These are phyloP conservation scores for Kwoniella newhampshirensis DNA, from an alignment of 768 basidiomycete genomes.

Conservation along the genomic window DNA sequence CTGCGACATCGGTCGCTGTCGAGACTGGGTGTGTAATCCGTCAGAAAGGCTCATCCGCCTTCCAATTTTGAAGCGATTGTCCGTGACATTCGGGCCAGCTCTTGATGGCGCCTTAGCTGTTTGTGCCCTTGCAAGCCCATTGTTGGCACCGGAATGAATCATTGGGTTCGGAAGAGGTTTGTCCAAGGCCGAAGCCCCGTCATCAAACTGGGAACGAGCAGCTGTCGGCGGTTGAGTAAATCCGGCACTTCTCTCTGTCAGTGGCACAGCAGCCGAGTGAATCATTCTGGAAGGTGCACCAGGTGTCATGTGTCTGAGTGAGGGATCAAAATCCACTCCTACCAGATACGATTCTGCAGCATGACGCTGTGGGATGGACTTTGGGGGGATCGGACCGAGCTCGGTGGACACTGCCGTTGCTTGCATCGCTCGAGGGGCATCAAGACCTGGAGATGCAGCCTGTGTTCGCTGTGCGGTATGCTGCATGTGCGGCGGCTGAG, in stretches of 20 bases:
- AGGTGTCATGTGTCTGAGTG: conserved; percentile 63
- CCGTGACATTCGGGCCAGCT: not conserved
- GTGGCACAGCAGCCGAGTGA: conserved; percentile 34
- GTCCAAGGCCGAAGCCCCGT: conserved; percentile 20
- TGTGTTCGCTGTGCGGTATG: conserved; percentile 3
- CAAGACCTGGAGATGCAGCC: no score
- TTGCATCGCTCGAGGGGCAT: no score
- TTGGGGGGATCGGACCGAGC: conserved; percentile 16
- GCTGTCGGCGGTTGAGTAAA: conserved; percentile 4
- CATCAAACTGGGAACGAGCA: conserved; percentile 14
- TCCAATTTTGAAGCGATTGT: conserved; percentile 6
- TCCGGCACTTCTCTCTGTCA: conserved; percentile 5
- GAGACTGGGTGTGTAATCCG: conserved; percentile 26
- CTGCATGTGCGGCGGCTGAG: conserved; percentile 3
- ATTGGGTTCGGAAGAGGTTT: conserved; percentile 48
- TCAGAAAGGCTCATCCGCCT: conserved; percentile 32
- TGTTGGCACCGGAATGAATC: not conserved
- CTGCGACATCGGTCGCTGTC: conserved; percentile 8
- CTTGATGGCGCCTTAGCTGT: conserved; percentile 12
- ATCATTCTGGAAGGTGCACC: conserved; percentile 40
- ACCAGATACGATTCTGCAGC: conserved; percentile 56
- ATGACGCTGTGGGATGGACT: conserved; percentile 19
- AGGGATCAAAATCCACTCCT: conserved; percentile 80
- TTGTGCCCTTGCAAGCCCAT: conserved; percentile 8
- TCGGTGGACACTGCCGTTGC: conserved; percentile 9